Evolutionary conservation across 2,329 filamentous ascomycete species (phyloP).

Genomic region (Fragosphaeria purpurea): DNA sequence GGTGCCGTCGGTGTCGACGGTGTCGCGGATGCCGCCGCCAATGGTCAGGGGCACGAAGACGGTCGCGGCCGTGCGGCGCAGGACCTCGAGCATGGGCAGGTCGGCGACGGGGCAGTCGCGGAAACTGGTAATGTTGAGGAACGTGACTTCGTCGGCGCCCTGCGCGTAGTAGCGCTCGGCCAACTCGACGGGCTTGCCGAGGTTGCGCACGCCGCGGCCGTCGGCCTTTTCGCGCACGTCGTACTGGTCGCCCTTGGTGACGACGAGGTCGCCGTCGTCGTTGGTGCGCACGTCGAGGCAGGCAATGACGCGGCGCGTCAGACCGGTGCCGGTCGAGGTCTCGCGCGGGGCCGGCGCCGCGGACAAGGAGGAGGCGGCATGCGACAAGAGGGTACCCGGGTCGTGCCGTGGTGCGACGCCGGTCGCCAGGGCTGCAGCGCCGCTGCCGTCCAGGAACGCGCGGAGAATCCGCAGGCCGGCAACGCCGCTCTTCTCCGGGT

Average conservation of each 20-base stretch:
- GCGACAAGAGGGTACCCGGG: background rate
- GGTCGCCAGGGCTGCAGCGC: constrained; percentile 38
- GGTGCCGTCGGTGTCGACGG: constrained; percentile 77
- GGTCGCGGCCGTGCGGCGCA: constrained; percentile 74
- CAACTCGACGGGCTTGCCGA: constrained; percentile 95
- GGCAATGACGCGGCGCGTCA: constrained; percentile 90
- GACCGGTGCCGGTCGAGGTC: constrained; percentile 32
- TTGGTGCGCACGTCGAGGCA: constrained; percentile 94
- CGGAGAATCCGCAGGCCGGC: constrained; percentile 77
- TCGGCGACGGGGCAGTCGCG: constrained; percentile 88
- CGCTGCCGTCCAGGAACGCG: constrained; percentile 71
- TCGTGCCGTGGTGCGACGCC: constrained; percentile 4
- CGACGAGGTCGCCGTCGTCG: constrained; percentile 87
- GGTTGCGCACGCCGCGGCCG: constrained; percentile 66
- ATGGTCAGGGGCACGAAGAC: constrained; percentile 96
- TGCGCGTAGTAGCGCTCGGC: constrained; percentile 90
- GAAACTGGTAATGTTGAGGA: constrained; percentile 97
- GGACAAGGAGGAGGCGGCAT: constrained; percentile 9
- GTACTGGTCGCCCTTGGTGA: constrained; percentile 98
- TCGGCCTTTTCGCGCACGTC: constrained; percentile 83
- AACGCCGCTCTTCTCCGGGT: constrained; percentile 92
- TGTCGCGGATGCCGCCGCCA: constrained; percentile 90
- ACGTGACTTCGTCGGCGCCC: constrained; percentile 93
- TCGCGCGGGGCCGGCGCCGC: constrained; percentile 1
- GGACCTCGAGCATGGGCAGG: constrained; percentile 89